Base-by-base conservation (phyloP, 345 rosid genomes). In the Citrus glauca region DNA sequence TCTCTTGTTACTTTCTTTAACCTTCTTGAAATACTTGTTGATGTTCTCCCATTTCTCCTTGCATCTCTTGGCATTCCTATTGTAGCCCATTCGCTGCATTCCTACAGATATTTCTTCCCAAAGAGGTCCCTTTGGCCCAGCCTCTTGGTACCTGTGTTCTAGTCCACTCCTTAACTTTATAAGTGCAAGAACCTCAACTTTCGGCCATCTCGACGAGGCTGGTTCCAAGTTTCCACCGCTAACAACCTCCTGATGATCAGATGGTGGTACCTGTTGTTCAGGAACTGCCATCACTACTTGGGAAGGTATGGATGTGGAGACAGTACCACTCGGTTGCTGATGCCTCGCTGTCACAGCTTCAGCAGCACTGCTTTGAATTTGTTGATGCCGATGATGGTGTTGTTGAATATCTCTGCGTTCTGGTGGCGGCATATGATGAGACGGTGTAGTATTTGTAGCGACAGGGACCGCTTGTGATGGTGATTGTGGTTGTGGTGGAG, bases 11-110 rank as follows among this genome's bases (percentile, higher is more conserved):
- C 95, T 88, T 79, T 93, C 98, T 82, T 93, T 93, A 40, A 92
- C 98, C 81, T 93, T 93, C 87, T 93, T 93, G 88, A 85, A 93
- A 82, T 93, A 93, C 70, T 93, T 93, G 86, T 93, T 93, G 65
- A 93, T 93, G 79, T 93, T 93, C 80, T 93, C 98, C 98, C 98
- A 93, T 78, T 93, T 93, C 82, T 93, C 97, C 79, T 93, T 93
- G 81, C 98, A 93, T 81, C 97, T 81, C 70, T 93, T 93, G 2
- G 98, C 80, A 75, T 71, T 91, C 55, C 98, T 81, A 35, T 87
- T 89, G 85, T 90, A 92, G 1, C 98, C 98, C 84, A 86, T 78
- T 69, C 88, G 81, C 72, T 57, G 79, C 95, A 93, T 91, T 48
- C 88, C 89, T 0, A 84, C 77, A 5, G 95, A 90, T 42, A 91